Conservation (phyloP, 208 protist genomes). For the Crithidia mellificae region DNA sequence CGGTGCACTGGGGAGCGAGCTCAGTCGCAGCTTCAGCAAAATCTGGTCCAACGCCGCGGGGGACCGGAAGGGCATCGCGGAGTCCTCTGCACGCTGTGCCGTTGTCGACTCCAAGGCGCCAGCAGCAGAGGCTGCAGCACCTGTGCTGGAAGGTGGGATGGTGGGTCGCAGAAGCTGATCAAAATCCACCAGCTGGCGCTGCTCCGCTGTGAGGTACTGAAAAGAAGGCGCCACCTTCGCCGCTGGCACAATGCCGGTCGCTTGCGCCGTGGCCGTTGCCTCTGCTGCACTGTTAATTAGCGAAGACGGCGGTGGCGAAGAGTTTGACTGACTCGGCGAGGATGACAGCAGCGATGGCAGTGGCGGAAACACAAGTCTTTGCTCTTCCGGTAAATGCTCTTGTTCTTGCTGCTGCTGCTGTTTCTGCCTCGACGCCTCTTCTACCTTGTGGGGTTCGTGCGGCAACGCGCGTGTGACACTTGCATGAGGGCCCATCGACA, state of each 20-base stretch:
- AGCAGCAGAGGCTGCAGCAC: not conserved
- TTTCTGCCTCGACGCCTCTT: not conserved
- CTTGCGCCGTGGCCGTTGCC: not conserved
- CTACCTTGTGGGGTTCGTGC: too few species aligned
- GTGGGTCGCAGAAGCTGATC: conserved; percentile 33
- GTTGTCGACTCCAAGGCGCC: not conserved
- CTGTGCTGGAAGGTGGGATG: conserved; percentile 1
- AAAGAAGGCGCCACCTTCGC: not conserved
- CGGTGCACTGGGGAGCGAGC: not conserved
- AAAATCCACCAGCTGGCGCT: conserved; percentile 45
- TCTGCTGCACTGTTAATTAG: not conserved
- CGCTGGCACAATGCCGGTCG: not conserved
- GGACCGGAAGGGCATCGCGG: not conserved
- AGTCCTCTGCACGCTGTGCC: not conserved
- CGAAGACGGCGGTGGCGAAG: not conserved
- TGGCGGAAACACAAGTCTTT: not conserved
- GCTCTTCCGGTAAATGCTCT: not conserved
- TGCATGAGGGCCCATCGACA: too few species aligned
- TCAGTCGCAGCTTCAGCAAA: conserved; percentile 11
- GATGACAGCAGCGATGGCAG: conserved; percentile 4
- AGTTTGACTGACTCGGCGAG: not conserved
- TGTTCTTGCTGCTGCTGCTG: too few species aligned
- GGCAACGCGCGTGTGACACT: too few species aligned
- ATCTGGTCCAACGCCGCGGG: conserved; percentile 12
- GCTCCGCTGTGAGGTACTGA: conserved; percentile 29